Conservation (phyloP, 768 basidiomycete species). For the Leccinum imitatum region DNA sequence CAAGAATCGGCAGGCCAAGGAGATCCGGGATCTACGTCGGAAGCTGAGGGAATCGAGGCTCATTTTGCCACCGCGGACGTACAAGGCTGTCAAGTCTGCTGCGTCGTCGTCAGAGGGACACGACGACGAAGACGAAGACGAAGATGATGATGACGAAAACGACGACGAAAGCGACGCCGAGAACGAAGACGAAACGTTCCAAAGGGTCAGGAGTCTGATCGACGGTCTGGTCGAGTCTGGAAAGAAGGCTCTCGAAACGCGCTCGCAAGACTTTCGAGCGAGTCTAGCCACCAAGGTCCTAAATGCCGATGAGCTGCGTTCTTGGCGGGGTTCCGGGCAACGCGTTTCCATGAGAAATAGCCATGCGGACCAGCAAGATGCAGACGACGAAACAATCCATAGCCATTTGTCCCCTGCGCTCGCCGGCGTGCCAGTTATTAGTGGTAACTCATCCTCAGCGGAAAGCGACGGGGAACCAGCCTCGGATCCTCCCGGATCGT, state of each 20-base stretch:
- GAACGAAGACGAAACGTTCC: slow-evolving; percentile 49
- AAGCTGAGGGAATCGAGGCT: slow-evolving; percentile 81
- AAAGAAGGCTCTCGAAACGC: slow-evolving; percentile 58
- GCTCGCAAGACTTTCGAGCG: slow-evolving; percentile 49
- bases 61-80: slow-evolving; percentile 68
- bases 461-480: slow-evolving; percentile 32
- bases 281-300: slow-evolving; percentile 64
- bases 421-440: slow-evolving; percentile 20
- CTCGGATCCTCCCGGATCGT: slow-evolving; percentile 11
- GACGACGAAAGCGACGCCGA: slow-evolving; percentile 41
- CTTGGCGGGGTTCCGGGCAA: slow-evolving; percentile 48
- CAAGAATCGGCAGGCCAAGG: slow-evolving; percentile 77
- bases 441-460: slow-evolving; percentile 12
- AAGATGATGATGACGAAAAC: slow-evolving; percentile 37
- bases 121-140: slow-evolving; percentile 30
- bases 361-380: slow-evolving; percentile 21
- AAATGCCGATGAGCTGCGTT: slow-evolving; percentile 66
- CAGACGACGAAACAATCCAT: slow-evolving; percentile 33
- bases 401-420: slow-evolving; percentile 14
- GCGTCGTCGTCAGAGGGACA: slow-evolving; percentile 40
- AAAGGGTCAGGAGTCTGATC: slow-evolving; percentile 61
- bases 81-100: slow-evolving; percentile 52
- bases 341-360: slow-evolving; percentile 11
- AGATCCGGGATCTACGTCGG: slow-evolving; percentile 81
- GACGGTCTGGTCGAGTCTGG: slow-evolving; percentile 61